Evolutionary conservation across 768 basidiomycete genomes (phyloP).

Genomic region (Coprinopsis cinerea): DNA sequence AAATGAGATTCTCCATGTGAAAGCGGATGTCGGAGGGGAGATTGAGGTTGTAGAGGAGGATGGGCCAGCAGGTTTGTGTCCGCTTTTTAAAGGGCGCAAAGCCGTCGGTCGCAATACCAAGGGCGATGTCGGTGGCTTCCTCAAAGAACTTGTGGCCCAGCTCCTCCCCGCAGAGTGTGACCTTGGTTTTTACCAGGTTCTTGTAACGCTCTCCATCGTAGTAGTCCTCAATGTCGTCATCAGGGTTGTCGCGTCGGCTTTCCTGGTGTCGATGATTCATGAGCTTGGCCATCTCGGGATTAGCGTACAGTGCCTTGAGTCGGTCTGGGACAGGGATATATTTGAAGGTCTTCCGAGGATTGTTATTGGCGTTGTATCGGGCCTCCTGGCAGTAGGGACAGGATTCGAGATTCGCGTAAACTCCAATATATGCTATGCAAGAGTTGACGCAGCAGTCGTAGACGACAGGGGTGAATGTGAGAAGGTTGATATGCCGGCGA

Average conservation of each 20-base stretch:
- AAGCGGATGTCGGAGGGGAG: constrained; percentile 27
- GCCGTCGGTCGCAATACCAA: constrained; percentile 38
- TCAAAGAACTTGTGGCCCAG: constrained; percentile 28
- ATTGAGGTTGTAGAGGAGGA: constrained; percentile 34
- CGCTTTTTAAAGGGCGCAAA: constrained; percentile 32
- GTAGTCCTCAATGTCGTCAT: constrained; percentile 28
- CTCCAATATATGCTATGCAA: constrained; percentile 17
- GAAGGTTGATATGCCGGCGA: constrained; percentile 20
- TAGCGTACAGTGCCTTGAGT: constrained; percentile 18
- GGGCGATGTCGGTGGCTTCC: constrained; percentile 33
- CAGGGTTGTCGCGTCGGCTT: constrained; percentile 14
- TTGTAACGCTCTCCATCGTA: constrained; percentile 31
- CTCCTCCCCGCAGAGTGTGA: constrained; percentile 16
- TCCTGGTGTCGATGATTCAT: constrained; percentile 21
- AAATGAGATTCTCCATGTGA: constrained; percentile 29
- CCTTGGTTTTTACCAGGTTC: constrained; percentile 14
- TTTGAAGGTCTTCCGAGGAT: constrained; percentile 22
- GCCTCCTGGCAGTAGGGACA: constrained; percentile 25
- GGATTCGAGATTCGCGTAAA: no score
- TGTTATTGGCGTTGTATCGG: constrained; percentile 11
- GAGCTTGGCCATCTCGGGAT: constrained; percentile 12
- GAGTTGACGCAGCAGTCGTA: constrained; percentile 23
- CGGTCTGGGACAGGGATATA: constrained; percentile 30
- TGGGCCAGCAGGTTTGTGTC: constrained; percentile 31
- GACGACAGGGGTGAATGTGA: constrained; percentile 22